A percentile compares a stretch with the other conserved stretches of the same genome.
Conservation (phyloP, 139 green algal genomes). For the Coelastrella sp. region DNA sequence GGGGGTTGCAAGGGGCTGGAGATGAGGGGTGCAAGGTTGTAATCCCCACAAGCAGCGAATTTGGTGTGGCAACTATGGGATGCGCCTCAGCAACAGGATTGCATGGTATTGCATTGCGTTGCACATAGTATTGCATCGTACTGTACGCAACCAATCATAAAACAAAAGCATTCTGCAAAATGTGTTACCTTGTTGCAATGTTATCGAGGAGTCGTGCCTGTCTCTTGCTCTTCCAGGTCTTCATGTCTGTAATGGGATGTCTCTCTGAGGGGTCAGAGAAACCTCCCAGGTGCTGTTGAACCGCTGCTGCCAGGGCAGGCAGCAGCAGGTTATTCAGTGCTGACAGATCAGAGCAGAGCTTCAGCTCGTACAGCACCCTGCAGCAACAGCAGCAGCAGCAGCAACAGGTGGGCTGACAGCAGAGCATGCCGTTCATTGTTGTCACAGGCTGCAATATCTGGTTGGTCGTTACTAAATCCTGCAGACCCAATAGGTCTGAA, state of each 20-base stretch:
- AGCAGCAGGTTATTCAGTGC: background rate
- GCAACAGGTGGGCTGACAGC: background rate
- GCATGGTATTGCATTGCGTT: too few species aligned
- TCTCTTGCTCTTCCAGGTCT: background rate
- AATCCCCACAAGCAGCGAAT: too few species aligned
- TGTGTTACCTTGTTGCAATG: background rate
- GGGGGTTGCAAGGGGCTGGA: too few species aligned
- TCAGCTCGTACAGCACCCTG: background rate
- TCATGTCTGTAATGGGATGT: background rate
- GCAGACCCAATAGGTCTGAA: too few species aligned
- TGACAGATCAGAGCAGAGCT: background rate
- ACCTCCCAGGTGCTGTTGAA: background rate
- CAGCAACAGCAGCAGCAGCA: background rate
- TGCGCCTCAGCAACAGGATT: too few species aligned
- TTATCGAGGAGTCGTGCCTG: background rate
- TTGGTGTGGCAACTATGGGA: too few species aligned
- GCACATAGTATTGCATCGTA: too few species aligned
- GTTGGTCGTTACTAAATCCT: too few species aligned
- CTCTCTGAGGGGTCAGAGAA: background rate
- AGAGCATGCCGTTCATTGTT: background rate
- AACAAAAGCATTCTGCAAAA: too few species aligned
- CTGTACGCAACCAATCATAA: too few species aligned
- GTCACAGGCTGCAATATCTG: too few species aligned
- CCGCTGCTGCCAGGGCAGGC: conserved; percentile 26
- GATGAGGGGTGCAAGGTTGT: too few species aligned